These are phyloP conservation scores for Carex arenaria DNA, from an alignment of 202 grass and related monocot genomes.

Conservation along the genomic window DNA sequence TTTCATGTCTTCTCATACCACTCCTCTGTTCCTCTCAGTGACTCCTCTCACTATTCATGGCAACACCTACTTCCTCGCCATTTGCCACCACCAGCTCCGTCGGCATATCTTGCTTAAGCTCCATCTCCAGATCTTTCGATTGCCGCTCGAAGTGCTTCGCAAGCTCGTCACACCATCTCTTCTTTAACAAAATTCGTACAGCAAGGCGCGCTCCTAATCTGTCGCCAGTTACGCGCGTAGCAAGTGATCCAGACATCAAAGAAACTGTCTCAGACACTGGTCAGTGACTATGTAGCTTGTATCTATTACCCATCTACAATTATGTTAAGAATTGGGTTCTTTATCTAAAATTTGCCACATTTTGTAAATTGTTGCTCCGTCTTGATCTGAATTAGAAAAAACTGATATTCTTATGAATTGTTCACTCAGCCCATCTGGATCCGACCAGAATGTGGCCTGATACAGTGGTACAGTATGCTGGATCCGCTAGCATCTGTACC, in stretches of 20 bases:
- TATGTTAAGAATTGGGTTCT: not conserved
- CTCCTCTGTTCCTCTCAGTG: not conserved
- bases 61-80: conserved; percentile 37
- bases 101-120: conserved; percentile 20
- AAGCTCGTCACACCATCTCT: conserved; percentile 28
- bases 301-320: not conserved
- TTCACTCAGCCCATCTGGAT: not conserved
- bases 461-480: too few relatives aligned
- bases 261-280: conserved; percentile 47
- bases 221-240: conserved; percentile 44
- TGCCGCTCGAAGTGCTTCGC: not conserved
- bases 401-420: not conserved
- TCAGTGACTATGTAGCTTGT: conserved; percentile 12
- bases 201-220: conserved; percentile 23
- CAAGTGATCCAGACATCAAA: conserved; percentile 60
- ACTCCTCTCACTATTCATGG: conserved; percentile 28
- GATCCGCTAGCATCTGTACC: not conserved
- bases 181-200: conserved; percentile 37
- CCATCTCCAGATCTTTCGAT: conserved; percentile 14
- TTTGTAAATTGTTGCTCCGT: not conserved
- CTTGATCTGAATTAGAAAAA: too few relatives aligned
- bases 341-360: not conserved
- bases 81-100: conserved; percentile 35
- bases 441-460: not conserved
- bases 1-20: conserved; percentile 10